Evolutionary conservation across 139 green algal genomes (phyloP).

Genomic region (Ettlia oleoabundans): DNA sequence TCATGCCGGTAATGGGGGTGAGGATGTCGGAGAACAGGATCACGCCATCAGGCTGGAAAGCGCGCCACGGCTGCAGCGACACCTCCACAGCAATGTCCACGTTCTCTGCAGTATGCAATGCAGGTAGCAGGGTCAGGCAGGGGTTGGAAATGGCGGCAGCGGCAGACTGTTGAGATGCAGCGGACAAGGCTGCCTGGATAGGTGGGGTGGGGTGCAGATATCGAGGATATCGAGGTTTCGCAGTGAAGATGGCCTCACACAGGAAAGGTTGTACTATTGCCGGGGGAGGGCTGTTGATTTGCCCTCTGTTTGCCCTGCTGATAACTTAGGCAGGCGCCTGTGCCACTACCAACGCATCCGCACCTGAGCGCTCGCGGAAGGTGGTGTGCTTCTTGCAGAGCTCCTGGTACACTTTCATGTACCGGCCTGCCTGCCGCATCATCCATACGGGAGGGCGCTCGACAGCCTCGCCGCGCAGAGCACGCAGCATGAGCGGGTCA

Average conservation of each 20-base stretch:
- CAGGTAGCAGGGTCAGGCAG: neutral
- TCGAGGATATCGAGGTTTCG: too few species aligned
- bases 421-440: slow-evolving; percentile 97
- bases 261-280: too few species aligned
- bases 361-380: slow-evolving; percentile 85
- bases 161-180: neutral
- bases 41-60: slow-evolving; percentile 94
- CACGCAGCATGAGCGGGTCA: slow-evolving; percentile 83
- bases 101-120: slow-evolving; percentile 67
- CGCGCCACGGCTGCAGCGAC: slow-evolving; percentile 91
- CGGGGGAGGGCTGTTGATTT: too few species aligned
- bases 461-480: slow-evolving; percentile 81
- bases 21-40: slow-evolving; percentile 98
- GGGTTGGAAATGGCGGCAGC: neutral
- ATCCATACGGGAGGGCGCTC: slow-evolving; percentile 95
- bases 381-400: slow-evolving; percentile 92
- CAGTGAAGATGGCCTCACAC: too few species aligned
- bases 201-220: too few species aligned
- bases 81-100: slow-evolving; percentile 92
- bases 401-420: slow-evolving; percentile 97
- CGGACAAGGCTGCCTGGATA: too few species aligned
- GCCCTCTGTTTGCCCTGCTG: too few species aligned
- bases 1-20: slow-evolving; percentile 94
- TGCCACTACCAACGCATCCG: too few species aligned
- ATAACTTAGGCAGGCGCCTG: too few species aligned